Evolutionary conservation across 495 filamentous ascomycete species (phyloP), one percentile per base, ranked within the genome.

Genomic region (Chlorociboria aeruginascens): DNA sequence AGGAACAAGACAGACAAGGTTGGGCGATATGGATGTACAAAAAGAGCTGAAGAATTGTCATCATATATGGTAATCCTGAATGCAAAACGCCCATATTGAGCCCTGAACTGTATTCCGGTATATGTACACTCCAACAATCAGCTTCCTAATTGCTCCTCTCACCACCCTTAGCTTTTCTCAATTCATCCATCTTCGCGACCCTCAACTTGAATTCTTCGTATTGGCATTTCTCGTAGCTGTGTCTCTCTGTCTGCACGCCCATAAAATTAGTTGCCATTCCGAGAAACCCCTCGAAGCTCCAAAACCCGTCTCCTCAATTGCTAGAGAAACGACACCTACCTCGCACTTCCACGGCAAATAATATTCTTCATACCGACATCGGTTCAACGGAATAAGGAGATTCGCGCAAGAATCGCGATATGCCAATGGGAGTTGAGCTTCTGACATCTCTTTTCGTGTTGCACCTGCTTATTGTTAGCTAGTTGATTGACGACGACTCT

Each of bases 171-270:
- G 83, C 80, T 40, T 75, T 88, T 56, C 89, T 76, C 49, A 98
- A 69, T 72, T 98, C 92, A 58, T 96, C 79, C 93, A 98, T 98
- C 80, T 93, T 96, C 49, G 85, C 85, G 48, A 98, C 92, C 31
- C 92, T 83, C 75, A 88, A 89, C 81, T 94, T 95, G 76, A 98
- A 98, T 63, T 95, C 92, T 35, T 82, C 83, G 70, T 98, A 98
- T 60, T 98, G 92, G 79, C 92, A 98, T 65, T 96, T 97, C 62
- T 98, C 92, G 71, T 98, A 98, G 59, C 76, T 81, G 67, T 98
- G 92, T 73, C 92, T 74, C 73, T 98, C 92, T 61, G 85, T 76
- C 92, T 96, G 57, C 45, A 35, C 20, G 20, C 20, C 20, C 20
- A 25, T 25, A 25, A 25, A 1, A 25, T 25, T 25, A 25, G 20